Evolutionary conservation across 371 early-diverging fungal species (phyloP).

Genomic region (Massospora cicadina): DNA sequence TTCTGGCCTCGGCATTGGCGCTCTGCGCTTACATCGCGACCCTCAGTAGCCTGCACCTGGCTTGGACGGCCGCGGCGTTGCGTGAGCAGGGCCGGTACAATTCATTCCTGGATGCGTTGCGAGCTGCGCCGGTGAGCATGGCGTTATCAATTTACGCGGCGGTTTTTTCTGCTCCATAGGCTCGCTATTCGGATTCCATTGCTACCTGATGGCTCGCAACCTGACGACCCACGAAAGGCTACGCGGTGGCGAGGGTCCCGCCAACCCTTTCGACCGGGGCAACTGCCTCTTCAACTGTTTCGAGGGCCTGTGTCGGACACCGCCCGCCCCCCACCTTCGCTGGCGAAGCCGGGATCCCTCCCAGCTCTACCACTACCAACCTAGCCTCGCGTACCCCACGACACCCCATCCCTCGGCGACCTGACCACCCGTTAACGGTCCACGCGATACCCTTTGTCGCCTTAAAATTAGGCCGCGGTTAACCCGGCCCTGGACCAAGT

Average conservation of each 20-base stretch:
- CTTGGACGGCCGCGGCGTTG: not conserved
- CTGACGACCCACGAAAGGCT: slow-evolving; percentile 81
- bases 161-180: slow-evolving; percentile 43
- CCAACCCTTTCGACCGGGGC: slow-evolving; percentile 28
- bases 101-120: not conserved
- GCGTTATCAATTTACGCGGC: slow-evolving; percentile 41
- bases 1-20: slow-evolving; percentile 34
- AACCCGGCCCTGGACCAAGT: too few species aligned
- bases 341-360: slow-evolving; percentile 25
- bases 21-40: slow-evolving; percentile 33
- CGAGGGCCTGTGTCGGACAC: slow-evolving; percentile 32
- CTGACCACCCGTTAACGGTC: too few species aligned
- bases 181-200: slow-evolving; percentile 55
- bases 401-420: too few species aligned
- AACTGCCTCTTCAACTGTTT: slow-evolving; percentile 27
- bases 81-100: not conserved
- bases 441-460: too few species aligned
- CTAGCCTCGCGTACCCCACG: slow-evolving; percentile 87
- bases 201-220: slow-evolving; percentile 42
- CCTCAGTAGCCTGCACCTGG: slow-evolving; percentile 32
- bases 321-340: not conserved
- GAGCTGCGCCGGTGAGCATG: not conserved
- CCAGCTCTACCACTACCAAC: slow-evolving; percentile 91
- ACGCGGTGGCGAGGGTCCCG: slow-evolving; percentile 1
- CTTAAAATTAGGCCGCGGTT: too few species aligned